Evolutionary conservation across 352 stramenopile species (phyloP), one percentile per base, ranked within the genome.

Genomic region (Thalassiosira gravida): DNA sequence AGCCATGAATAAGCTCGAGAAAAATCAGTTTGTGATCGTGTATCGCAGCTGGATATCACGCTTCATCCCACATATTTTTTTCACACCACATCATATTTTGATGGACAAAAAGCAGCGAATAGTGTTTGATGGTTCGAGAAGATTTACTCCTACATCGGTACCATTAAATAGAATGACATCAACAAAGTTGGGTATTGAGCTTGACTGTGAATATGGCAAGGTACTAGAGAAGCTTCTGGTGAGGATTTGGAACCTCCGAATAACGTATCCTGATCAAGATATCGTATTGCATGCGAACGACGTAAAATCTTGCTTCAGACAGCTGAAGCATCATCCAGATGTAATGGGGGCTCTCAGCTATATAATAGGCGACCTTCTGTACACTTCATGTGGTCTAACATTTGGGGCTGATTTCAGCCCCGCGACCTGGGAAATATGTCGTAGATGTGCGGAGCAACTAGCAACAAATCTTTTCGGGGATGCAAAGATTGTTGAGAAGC

Each of bases 371-470:
- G 18, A 63, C 3, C n/a, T 47, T 1, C 53, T 63, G 3, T 63
- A 42, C 18, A 16, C 46, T 5, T 42, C 27, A 14, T 64, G 39
- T 47, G 66, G 57, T 3, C 39, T 62, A 0, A 56, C 73, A 2
- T 77, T 77, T 63, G 73, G 57, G 6, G 18, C 37, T 7, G 55
- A 82, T 24, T 77, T 82, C 24, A 55, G 29, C 1, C 57, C 66
- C 11, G 3, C 42, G 0, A 76, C 30, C 27, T 76, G 57, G 66
- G 73, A 81, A 61, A 3, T 20, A 27, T 3, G 59, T 0, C 11
- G 61, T 0, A 9, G 37, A 13, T 20, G 57, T 27, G 44, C 46
- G 5, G 67, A 76, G 42, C 0, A 58, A n/a, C 13, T 82, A 20
- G 66, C 59, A 1, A 11, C 66, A 63, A 44, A n/a, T 18, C 14